Base-by-base conservation (phyloP, 2,329 filamentous ascomycete species). In the Chalaropsis ovoidea region DNA sequence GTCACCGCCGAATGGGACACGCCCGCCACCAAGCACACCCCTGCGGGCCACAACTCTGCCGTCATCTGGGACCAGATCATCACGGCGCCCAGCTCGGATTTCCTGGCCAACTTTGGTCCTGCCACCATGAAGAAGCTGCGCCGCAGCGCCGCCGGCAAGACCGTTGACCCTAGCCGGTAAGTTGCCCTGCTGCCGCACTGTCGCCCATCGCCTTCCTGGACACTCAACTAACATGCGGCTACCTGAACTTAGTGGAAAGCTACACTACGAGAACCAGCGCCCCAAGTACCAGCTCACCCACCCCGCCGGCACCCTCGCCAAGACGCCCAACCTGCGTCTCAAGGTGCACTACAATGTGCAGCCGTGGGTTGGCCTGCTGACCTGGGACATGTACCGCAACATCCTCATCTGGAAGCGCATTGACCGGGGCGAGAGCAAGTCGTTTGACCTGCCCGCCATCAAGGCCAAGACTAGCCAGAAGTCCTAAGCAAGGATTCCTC, bases 231-330 rank as follows among this genome's bases (percentile, higher is more conserved):
- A 62, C 39, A 35, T 47, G 45, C 22, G 11, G 3, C 11, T n/a
- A 3, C 7, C 24, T 19, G 10, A 64, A 6, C 62, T 67, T 67
- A 86, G 86, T 5, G 93, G 92, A 39, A 82, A 88, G 64, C 77
- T 97, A 47, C 82, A 84, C 66, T 81, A 97, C 70, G 85, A 86
- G 73, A 92, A 92, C 75, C 90, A 96, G 75, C 88, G 87, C 73
- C 89, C 92, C 2, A 99, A 99, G 77, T 99, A 99, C 80, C 91
- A 96, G 74, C 94, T 99, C 76, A 95, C 92, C 3, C 91, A 96
- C 75, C 89, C 93, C 11, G 83, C 82, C 11, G 89, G 92, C 68
- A 86, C 86, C 75, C 81, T 97, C 70, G 88, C 89, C 58, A 82
- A 87, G 72, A 80, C 85, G 61, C 78, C 82, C 62, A 86, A 94